Evolutionary conservation across 2,329 filamentous ascomycete species (phyloP).

Genomic region (Talaromyces sp.): DNA sequence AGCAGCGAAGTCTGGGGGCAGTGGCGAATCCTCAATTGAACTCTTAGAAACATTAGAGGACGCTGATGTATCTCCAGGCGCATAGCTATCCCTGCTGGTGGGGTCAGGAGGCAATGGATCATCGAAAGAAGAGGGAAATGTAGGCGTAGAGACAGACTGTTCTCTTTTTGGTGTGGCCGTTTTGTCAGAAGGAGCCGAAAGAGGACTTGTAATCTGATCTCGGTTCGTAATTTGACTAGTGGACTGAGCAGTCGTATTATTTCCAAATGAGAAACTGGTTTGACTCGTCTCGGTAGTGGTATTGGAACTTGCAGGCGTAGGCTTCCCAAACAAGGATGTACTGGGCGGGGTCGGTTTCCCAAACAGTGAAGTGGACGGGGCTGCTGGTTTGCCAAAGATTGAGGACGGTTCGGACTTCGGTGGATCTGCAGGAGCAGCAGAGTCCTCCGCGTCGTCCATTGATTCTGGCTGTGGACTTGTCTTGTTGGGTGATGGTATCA

Average conservation of each 20-base stretch:
- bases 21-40: slow-evolving; percentile 45
- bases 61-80: slow-evolving; percentile 52
- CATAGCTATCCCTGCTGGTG: slow-evolving; percentile 50
- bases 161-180: slow-evolving; percentile 40
- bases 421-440: slow-evolving; percentile 20
- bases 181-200: slow-evolving; percentile 38
- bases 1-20: slow-evolving; percentile 32
- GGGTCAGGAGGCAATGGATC: slow-evolving; percentile 51
- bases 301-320: neutral
- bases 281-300: slow-evolving; percentile 33
- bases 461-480: slow-evolving; percentile 37
- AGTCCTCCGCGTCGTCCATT: slow-evolving; percentile 42
- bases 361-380: slow-evolving; percentile 19
- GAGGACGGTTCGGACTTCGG: slow-evolving; percentile 31
- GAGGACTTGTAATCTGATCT: slow-evolving; percentile 30
- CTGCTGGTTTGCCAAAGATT: slow-evolving; percentile 30
- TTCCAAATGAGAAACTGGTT: slow-evolving; percentile 36
- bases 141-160: slow-evolving; percentile 34
- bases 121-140: slow-evolving; percentile 34
- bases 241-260: slow-evolving; percentile 10
- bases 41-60: slow-evolving; percentile 48
- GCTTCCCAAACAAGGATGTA: slow-evolving; percentile 35
- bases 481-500: slow-evolving; percentile 40
- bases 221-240: slow-evolving; percentile 12
- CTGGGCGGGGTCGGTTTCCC: neutral